These are phyloP conservation scores for Hymenoscyphus salicellus DNA, from an alignment of 2,329 filamentous ascomycete species.

Conservation along the genomic window DNA sequence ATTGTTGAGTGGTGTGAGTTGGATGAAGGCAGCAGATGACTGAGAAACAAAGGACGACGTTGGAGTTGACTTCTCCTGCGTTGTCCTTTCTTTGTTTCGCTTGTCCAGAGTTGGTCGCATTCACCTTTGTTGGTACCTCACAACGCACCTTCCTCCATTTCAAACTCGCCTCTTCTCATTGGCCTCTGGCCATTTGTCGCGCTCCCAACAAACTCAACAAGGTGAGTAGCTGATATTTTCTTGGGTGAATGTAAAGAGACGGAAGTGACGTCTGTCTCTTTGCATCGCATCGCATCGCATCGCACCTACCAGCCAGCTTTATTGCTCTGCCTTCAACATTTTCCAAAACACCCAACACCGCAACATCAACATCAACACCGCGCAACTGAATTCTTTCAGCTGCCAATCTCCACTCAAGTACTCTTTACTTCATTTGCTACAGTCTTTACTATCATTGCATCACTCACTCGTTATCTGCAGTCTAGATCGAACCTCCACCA, in stretches of 20 bases:
- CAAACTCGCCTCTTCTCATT: background rate
- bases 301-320: background rate
- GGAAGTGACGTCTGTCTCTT: background rate
- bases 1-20: background rate
- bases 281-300: background rate
- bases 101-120: background rate
- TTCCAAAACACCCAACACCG: background rate
- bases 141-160: background rate
- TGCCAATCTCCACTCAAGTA: background rate
- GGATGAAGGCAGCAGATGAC: background rate
- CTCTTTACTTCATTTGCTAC: background rate
- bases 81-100: background rate
- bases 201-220: background rate
- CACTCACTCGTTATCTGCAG: background rate
- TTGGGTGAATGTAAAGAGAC: background rate
- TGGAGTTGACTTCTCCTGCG: background rate
- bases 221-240: background rate
- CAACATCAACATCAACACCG: conserved; percentile 1
- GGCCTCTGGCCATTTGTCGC: background rate
- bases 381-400: background rate
- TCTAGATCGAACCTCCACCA: background rate
- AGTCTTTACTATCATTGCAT: background rate
- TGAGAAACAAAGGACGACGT: background rate
- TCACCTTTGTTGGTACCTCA: background rate
- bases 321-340: background rate